Conservation (phyloP, 257 asterid species). For the Nicotiana sylvestris region DNA sequence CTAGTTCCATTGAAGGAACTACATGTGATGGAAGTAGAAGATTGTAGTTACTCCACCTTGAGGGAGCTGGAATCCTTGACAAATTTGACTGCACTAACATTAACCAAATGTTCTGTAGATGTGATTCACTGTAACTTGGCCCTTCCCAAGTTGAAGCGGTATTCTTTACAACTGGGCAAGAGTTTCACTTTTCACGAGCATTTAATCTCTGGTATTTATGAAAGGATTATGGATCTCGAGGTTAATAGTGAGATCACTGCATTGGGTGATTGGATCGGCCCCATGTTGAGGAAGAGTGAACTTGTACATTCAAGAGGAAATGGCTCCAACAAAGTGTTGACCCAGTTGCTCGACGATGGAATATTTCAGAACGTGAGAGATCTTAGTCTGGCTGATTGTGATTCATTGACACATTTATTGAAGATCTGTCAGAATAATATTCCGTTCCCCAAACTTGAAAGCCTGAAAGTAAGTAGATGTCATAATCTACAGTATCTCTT, state of each 20-base stretch:
- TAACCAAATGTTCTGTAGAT: background rate
- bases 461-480: too few species aligned
- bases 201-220: too few species aligned
- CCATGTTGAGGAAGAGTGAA: background rate
- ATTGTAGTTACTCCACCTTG: background rate
- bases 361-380: too few species aligned
- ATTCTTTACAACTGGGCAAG: background rate
- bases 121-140: background rate
- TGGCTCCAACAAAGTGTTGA: background rate
- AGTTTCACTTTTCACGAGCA: background rate
- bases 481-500: background rate
- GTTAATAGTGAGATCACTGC: background rate
- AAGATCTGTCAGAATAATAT: background rate
- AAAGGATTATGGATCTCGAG: background rate
- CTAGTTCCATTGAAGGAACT: constrained; percentile 21
- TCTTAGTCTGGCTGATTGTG: background rate
- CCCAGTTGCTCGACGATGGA: too few species aligned
- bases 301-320: background rate
- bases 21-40: background rate
- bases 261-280: background rate
- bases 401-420: background rate
- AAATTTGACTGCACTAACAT: background rate
- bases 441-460: background rate
- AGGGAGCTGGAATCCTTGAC: background rate
- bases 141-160: background rate